Conservation (phyloP, 805 yeast species). For the Diddensiella transvaalensis region DNA sequence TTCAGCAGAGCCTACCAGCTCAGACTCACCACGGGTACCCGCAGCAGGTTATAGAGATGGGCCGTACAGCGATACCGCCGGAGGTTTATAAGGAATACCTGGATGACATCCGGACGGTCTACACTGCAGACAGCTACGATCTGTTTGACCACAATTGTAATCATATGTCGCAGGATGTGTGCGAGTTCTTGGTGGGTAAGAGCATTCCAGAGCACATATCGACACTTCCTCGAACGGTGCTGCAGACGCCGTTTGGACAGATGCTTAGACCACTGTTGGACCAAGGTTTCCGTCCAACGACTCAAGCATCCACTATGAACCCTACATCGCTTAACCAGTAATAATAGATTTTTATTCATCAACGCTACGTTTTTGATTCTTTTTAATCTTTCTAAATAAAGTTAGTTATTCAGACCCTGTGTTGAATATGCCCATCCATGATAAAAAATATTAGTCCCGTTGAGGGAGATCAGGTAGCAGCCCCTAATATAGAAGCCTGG, state of each 20-base stretch:
- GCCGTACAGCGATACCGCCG: conserved; percentile 47
- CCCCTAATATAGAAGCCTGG: conserved; percentile 82
- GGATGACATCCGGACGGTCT: conserved; percentile 46
- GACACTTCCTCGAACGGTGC: conserved; percentile 50
- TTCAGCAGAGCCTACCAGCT: conserved; percentile 48
- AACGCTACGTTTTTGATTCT: not conserved
- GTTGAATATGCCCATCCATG: conserved; percentile 9
- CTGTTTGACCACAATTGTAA: conserved; percentile 64
- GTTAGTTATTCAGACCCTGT: conserved; percentile 10
- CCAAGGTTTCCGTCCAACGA: conserved; percentile 23
- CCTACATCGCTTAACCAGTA: conserved; percentile 8
- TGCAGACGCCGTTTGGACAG: conserved; percentile 50
- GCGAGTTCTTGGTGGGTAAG: conserved; percentile 56
- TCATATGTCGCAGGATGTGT: conserved; percentile 56
- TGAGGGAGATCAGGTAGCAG: too few relatives aligned
- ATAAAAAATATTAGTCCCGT: not conserved
- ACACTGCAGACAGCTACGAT: conserved; percentile 48
- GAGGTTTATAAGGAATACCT: conserved; percentile 54
- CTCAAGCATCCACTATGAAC: conserved; percentile 16
- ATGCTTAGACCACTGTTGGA: conserved; percentile 40
- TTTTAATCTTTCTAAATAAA: not conserved
- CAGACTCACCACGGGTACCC: conserved; percentile 59
- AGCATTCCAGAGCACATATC: conserved; percentile 52
- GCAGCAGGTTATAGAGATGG: conserved; percentile 48
- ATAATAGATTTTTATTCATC: not conserved